These are phyloP conservation scores for Pilaira anomala DNA, from an alignment of 192 early-diverging fungal species.

Conservation along the genomic window DNA sequence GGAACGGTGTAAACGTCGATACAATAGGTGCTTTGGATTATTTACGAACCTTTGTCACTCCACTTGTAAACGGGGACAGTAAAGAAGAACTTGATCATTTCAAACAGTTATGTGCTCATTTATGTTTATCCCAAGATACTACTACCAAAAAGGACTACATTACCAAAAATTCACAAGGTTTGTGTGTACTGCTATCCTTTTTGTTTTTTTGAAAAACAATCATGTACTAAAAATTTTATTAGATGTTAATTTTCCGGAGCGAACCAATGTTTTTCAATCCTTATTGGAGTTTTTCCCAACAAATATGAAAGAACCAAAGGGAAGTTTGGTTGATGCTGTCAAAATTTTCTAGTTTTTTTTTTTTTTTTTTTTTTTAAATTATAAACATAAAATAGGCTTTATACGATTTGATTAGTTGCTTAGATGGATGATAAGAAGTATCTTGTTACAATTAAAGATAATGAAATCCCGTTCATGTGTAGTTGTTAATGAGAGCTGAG, in stretches of 20 bases:
- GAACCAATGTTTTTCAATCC: slow-evolving; percentile 64
- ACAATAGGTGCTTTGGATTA: slow-evolving; percentile 67
- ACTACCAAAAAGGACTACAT: background rate
- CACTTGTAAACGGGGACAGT: slow-evolving; percentile 64
- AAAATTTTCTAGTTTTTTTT: slow-evolving; percentile 18
- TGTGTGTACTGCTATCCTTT: background rate
- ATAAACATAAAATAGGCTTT: too few species aligned
- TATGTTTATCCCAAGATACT: slow-evolving; percentile 18
- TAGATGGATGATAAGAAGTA: too few species aligned
- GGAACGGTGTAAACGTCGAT: slow-evolving; percentile 18
- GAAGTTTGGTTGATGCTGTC: slow-evolving; percentile 68
- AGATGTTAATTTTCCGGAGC: slow-evolving; percentile 34
- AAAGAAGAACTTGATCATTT: slow-evolving; percentile 47
- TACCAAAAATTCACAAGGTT: background rate
- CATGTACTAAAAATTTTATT: background rate
- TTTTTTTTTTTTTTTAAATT: too few species aligned
- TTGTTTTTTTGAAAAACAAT: background rate
- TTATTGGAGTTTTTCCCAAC: slow-evolving; percentile 74
- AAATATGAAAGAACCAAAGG: slow-evolving; percentile 73
- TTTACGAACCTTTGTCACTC: slow-evolving; percentile 67
- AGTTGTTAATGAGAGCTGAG: too few species aligned
- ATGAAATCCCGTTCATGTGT: too few species aligned
- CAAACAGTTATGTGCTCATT: slow-evolving; percentile 19
- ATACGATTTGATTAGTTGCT: too few species aligned
- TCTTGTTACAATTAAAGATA: too few species aligned